Base-by-base conservation (phyloP, 495 filamentous ascomycete species). In the Aspergillus asperescens region DNA sequence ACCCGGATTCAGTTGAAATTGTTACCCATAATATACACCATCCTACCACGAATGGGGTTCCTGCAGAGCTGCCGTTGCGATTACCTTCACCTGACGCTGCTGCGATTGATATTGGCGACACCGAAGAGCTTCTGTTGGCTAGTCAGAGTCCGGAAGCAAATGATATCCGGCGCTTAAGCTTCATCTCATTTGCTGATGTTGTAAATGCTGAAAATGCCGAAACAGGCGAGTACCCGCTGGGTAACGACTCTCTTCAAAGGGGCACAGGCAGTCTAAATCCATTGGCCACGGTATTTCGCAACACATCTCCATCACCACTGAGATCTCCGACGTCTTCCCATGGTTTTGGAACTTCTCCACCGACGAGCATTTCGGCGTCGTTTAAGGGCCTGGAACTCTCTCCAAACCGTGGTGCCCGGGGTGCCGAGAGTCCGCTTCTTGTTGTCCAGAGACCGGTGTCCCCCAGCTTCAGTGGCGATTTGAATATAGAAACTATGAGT, bases 121-220 rank as follows among this genome's bases (percentile, higher is more conserved):
- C 42, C 4, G 42, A 54, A 47, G 51, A 54, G 12, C 10, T 37
- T 24, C 25, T 16, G 18, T 23, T 27, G 3, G 20, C 20, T 7
- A 38, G 1, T 13, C 31, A 37, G 19, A 12, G 15, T 9, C 22
- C 25, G 24, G 51, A 47, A 19, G 24, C 34, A 24, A 23, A 15
- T 38, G 51, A 47, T 40, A 41, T 47, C 15, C 31, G 51, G 7
- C 51, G 51, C 5, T 32, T 54, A 16, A 54, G 51, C 34, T 54
- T 54, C 19, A 47, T 54, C 29, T 54, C 51, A 15, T 54, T 54
- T 40, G 51, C 51, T 20, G 51, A 54, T 47, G 42, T 54, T 7
- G 42, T 54, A 20, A 54, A 54, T 41, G 42, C 34, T 47, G 51
- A 54, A 32, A 44, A 54, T 47, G 51, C 42, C 31, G 51, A 54